Percentiles rank a stretch among this genome's conserved stretches.
phyloP scores from a whole-genome alignment of 176 grass and related monocot species.

The Poa pratensis region DNA sequence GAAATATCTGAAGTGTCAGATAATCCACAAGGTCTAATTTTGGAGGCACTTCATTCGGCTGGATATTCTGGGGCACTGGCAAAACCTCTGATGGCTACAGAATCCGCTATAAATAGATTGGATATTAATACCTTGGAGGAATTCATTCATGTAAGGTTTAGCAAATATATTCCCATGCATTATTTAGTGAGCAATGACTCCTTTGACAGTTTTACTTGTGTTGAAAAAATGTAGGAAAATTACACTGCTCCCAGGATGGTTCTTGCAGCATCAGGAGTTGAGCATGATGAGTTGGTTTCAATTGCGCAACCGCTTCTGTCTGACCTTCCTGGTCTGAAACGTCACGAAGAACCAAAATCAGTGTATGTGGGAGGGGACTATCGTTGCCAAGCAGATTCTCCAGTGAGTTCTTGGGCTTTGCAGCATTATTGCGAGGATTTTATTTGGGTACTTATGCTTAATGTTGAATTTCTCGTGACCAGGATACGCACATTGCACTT shows the following conservation, averaged over 20 bases:
- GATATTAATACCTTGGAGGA: slow-evolving; percentile 61
- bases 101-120: slow-evolving; percentile 57
- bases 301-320: slow-evolving; percentile 64
- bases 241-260: slow-evolving; percentile 84
- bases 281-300: slow-evolving; percentile 77
- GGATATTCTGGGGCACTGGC: slow-evolving; percentile 80
- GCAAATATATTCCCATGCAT: slow-evolving; percentile 30
- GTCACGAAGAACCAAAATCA: slow-evolving; percentile 66
- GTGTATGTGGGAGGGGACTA: slow-evolving; percentile 75
- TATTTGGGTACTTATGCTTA: slow-evolving; percentile 35
- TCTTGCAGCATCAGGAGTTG: slow-evolving; percentile 84
- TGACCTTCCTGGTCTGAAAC: slow-evolving; percentile 64
- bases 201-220: slow-evolving; percentile 41
- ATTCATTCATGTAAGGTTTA: slow-evolving; percentile 67
- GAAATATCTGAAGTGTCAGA: slow-evolving; percentile 74
- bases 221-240: slow-evolving; percentile 62
- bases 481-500: slow-evolving; percentile 74
- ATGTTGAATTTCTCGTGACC: slow-evolving; percentile 13
- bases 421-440: slow-evolving; percentile 6
- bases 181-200: slow-evolving; percentile 5
- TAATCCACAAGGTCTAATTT: slow-evolving; percentile 76
- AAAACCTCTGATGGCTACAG: slow-evolving; percentile 68
- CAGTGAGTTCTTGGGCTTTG: slow-evolving; percentile 49
- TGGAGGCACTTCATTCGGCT: slow-evolving; percentile 78
- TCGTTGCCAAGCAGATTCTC: slow-evolving; percentile 72